Base-by-base conservation (phyloP, 2,329 filamentous ascomycete species). In the Capronia americana region DNA sequence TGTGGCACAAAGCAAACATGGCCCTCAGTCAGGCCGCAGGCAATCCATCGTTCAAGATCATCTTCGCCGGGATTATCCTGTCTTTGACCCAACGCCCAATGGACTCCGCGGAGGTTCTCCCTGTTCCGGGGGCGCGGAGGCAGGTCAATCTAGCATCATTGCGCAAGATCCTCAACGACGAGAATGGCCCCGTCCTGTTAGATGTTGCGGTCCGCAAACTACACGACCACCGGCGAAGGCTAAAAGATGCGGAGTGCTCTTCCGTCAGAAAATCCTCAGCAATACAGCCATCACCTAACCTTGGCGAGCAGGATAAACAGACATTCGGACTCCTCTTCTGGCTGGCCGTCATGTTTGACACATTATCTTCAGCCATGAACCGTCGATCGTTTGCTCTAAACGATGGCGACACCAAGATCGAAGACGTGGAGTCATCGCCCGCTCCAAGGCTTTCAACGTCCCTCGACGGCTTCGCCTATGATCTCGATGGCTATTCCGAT, bases 321-420 rank as follows among this genome's bases (percentile, higher is more conserved):
- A 87, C 86, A 0, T 77, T 87, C 28, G 79, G 83, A 12, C 75
- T 87, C 11, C 71, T 87, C 2, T 87, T 84, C 71, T 88, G 86
- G 86, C 76, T 88, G 17, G 83, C 82, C 0, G 77, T 87, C 54
- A 87, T 87, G 85, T 84, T 86, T 56, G 85, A 87, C 70, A 87
- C 85, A 0, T 74, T 87, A 8, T 85, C 83, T 0, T 81, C 85
- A 0, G 84, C 84, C 1, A 85, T 87, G 78, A 79, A 83, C 58
- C 77, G 80, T 57, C 79, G 80, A 1, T 79, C 81, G 2, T 72
- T 81, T 0, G 78, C 82, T 0, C 77, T 83, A 4, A 79, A 78
- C 1, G 80, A 83, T 65, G 81, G 82, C 67, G 81, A 83, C 61
- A 82, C 79, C 61, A 77, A 81, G 50, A 75, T 80, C 38, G 72